Evolutionary conservation across 164 flowering plant species (phyloP), one percentile per base, ranked within the genome.

Genomic region (Brasenia schreberi): DNA sequence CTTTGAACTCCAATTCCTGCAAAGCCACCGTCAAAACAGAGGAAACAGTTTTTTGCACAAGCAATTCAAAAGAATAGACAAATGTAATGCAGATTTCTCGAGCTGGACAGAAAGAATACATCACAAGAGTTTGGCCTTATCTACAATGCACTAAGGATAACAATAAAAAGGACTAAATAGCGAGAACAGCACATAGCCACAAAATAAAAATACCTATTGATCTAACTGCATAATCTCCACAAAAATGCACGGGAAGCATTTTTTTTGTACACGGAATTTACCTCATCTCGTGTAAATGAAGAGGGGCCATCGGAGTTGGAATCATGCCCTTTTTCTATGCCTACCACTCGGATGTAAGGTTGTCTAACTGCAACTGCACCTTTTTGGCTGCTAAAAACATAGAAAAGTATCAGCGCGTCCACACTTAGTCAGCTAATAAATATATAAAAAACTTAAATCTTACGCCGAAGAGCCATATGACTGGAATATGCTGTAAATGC

Each of bases 301-400:
- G 91, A 79, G 43, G 89, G 86, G 52, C 97, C 88, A 43, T 89
- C 75, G 45, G 97, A 85, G 65, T 76, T 82, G 44, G 88, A 81
- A 66, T 90, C 99, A 71, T 84, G 82, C 45, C 79, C 76, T 72
- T 87, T 92, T 74, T 92, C 99, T 62, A 92, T 80, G 56, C 99
- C 99, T 2, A 95, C 96, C 73, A 95, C 97, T 67, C 99, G 81
- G 68, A 92, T 86, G 74, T 95, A 95, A 66, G 99, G 99, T 75
- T 95, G 99, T 74, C 99, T 86, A 52, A 95, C 77, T 44, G 99
- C 99, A 71, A 92, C 96, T 61, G 97, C 99, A 70, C 99, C 97
- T 77, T 79, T 90, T 63, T 95, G 97, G 61, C 97, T 95, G 83
- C 81, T 78, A 10, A 72, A 70, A 11, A 5, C 64, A 60, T n/a